Base-by-base conservation (phyloP, 176 grass and related monocot genomes). In the Musa beccarii region DNA sequence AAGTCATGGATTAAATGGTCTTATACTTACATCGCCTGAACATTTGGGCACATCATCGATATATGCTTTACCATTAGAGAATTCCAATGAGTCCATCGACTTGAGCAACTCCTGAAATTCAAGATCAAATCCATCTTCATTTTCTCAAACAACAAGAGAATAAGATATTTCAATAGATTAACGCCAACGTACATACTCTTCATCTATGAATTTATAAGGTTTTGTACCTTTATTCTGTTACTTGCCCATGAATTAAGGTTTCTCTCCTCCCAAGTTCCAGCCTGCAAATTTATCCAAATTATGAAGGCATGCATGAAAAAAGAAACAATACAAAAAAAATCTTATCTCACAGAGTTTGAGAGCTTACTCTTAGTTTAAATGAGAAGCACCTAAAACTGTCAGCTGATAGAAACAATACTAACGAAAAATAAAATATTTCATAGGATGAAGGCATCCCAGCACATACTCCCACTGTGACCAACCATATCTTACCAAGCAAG, bases 241-340 rank as follows among this genome's bases (percentile, higher is more conserved):
- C 55, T 94, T 66, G 95, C 90, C 95, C 95, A 99, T 84, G 95
- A 86, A 85, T 87, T 94, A 19, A 99, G 88, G 79, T 92, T 99
- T 69, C 85, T 99, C 79, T 99, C 95, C 78, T 94, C 95, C 95
- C 95, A 99, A 11, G 95, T 99, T 79, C 95, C 95, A 83, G 90
- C 95, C 94, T 98, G 87, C 43, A 92, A 70, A 78, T 70, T 70
- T 23, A 15, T 57, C 17, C 14, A 50, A 69, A 50, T 69, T 10
- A 15, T 49, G 1, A 9, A 50, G 21, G 1, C 1, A 23, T 13
- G 0, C 20, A 74, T 28, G 71, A 24, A 55, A 9, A 19, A 7
- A 57, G 11, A 10, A 57, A 5, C 11, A 51, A 21, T 10, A 10
- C 15, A 12, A 57, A 74, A 57, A 12, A 53, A 15, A 16, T 56